Base-by-base conservation (phyloP, 768 basidiomycete species). In the Mycena rebaudengoi region DNA sequence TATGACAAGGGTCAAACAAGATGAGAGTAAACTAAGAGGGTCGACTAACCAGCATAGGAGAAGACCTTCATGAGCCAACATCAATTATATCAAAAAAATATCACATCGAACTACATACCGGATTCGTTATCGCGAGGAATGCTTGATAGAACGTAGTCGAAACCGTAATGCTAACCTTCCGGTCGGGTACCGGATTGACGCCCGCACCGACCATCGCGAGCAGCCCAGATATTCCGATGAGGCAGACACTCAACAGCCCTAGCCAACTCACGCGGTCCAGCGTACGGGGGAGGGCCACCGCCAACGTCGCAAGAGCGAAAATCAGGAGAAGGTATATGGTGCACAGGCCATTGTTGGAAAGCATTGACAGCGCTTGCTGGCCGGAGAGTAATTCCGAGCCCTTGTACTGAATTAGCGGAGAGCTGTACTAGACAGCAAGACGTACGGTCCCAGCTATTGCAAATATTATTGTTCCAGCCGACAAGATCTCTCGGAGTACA, bases 201-300 rank as follows among this genome's bases (percentile, higher is more conserved):
- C 83, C 83, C 28, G 85, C 82, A 16, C 82, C 86, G 29, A 82
- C 72, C 85, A 86, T 87, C 5, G 78, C 81, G 3, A 86, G 60
- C 12, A 86, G 29, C 10, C 83, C 86, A 35, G 84, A 76, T n/a
- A 84, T 30, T 2, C 76, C 69, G 53, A 86, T 87, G 8, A 80
- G 66, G 11, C 66, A 65, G 4, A 77, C 79, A 60, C 84, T 85
- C 26, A 80, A 48, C 5, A 86, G 55, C 4, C 84, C 83, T 10
- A 86, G 74, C 83, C 83, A 83, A 41, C 78, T 78, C 20, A 86
- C 69, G 7, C 77, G 76, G 50, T 79, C 79, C 37, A 86, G 69
- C 8, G 84, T 86, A 8, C 85, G 79, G 11, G 85, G 84, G 7
- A 86, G 72, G 10, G 83, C 74, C 30, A 84, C 56, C 11, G 82